Evolutionary conservation across 2,329 filamentous ascomycete species (phyloP).

Genomic region (Volutella citrinella): DNA sequence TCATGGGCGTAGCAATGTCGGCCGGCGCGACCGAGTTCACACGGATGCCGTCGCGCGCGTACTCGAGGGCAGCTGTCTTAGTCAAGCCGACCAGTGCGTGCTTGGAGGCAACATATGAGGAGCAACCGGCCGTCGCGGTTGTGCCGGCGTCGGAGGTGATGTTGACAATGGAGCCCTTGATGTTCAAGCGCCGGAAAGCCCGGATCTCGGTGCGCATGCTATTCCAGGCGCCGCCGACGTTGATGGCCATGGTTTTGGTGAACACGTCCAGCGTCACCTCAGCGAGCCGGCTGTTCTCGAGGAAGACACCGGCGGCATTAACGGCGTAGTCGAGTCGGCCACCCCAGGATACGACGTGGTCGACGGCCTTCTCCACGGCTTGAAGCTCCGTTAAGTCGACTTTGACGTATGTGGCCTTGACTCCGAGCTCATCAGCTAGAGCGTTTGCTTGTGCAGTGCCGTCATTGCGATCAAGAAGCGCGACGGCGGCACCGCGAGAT

Average conservation of each 20-base stretch:
- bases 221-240: conserved; percentile 6
- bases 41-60: background rate
- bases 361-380: background rate
- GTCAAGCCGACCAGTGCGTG: conserved; percentile 4
- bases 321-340: background rate
- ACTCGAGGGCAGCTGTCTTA: background rate
- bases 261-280: background rate
- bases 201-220: conserved; percentile 8
- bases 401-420: background rate
- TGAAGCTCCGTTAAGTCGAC: background rate
- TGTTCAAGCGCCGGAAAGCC: background rate
- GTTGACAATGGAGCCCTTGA: conserved; percentile 3
- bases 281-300: too few species aligned
- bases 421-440: background rate
- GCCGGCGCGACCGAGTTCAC: conserved; percentile 1
- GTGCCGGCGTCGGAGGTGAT: background rate
- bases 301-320: background rate
- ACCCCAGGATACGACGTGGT: background rate
- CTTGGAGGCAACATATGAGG: conserved; percentile 3
- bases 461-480: background rate
- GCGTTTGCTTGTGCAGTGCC: background rate
- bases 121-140: background rate
- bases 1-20: conserved; percentile 1
- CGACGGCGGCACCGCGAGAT: background rate
- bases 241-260: conserved; percentile 5